Base-by-base conservation (phyloP, 108 stramenopile genomes). In the Cyclotella distinguenda region DNA sequence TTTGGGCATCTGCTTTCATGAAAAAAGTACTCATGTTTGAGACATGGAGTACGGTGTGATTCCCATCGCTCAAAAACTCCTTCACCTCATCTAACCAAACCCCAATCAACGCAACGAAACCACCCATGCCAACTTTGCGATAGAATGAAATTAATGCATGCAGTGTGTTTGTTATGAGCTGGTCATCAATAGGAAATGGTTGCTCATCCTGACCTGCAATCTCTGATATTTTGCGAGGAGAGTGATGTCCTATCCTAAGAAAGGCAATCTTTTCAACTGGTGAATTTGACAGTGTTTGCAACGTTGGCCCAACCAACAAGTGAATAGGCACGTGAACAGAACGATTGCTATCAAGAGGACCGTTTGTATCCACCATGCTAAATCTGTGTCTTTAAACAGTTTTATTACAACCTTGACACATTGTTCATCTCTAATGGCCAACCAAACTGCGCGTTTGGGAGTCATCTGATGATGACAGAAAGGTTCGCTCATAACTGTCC, bases 371-470 rank as follows among this genome's bases (percentile, higher is more conserved):
- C 9, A 45, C 26, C 25, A 60, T 32, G 18, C 9, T 26, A 15
- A 60, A 60, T 26, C 40, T 60, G 30, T 60, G 25, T 25, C 42
- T n/a, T 47, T 1, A 47, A 60, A 60, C 27, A 44, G n/a, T 32
- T 60, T 27, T 1, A 12, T 60, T 0, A 60, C 60, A 15, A 8
- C 43, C 11, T 60, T 32, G 16, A 60, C 15, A n/a, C 60, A 60
- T 2, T 0, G n/a, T 43, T 60, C 60, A 28, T 60, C 32, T 60
- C 31, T 26, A 45, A 60, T 30, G 23, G 43, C 60, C 26, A 60
- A 31, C 60, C 60, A 60, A 45, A 60, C n/a, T 27, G 60, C 42
- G 46, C 60, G 60, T 45, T 28, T 60, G 33, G 15, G 48, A 12
- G 18, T 27, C 1, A 45, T 5, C 6, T 40, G 58, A 15, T 9